These are phyloP conservation scores for Infundibulicybe gibba DNA, from an alignment of 768 basidiomycete species.

Conservation along the genomic window DNA sequence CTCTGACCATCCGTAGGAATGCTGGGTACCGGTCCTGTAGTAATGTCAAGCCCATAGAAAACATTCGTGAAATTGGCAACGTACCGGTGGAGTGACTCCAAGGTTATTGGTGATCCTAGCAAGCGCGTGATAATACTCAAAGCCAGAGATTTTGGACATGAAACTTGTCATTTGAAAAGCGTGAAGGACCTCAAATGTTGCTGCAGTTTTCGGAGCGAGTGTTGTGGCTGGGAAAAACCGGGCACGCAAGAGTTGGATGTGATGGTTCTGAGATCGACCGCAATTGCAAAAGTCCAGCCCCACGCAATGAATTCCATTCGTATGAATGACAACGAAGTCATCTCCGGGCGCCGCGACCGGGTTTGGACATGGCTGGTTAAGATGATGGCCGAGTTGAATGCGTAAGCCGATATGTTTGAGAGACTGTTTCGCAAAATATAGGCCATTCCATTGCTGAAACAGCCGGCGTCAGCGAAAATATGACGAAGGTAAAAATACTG, in stretches of 20 bases:
- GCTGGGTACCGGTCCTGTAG: neutral
- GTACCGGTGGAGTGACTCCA: constrained; percentile 12
- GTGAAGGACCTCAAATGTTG: constrained; percentile 16
- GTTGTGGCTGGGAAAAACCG: constrained; percentile 17
- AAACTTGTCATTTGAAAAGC: constrained; percentile 20
- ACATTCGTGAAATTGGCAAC: neutral
- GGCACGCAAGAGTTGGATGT: constrained; percentile 16
- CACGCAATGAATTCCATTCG: neutral
- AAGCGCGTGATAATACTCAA: constrained; percentile 21
- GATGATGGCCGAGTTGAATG: constrained; percentile 4
- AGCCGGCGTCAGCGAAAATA: neutral
- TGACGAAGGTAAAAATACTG: neutral
- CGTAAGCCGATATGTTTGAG: constrained; percentile 6
- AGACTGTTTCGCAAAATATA: neutral
- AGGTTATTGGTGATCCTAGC: neutral
- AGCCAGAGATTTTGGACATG: constrained; percentile 19
- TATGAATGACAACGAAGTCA: neutral
- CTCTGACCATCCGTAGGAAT: neutral
- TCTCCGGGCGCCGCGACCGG: neutral
- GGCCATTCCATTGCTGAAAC: constrained; percentile 1
- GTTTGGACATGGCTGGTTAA: neutral
- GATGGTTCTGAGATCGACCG: too few relatives aligned
- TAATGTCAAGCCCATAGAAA: neutral
- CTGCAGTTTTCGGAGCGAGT: constrained; percentile 10
- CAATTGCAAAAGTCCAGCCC: neutral